Base-by-base conservation (phyloP, 129 eudicot genomes). In the Silybum marianum region DNA sequence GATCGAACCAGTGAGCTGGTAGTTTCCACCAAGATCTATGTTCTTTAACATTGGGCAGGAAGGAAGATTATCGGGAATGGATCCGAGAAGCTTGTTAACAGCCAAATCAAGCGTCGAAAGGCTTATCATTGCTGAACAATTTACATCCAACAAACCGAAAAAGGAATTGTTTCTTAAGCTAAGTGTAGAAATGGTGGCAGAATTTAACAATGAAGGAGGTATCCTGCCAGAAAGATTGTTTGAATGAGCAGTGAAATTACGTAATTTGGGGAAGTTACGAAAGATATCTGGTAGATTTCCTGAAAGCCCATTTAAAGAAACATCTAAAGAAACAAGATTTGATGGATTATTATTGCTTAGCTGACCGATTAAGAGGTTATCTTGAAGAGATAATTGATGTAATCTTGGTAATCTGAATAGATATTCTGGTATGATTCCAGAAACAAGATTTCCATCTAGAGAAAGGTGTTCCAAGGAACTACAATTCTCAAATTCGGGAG, bases 261-360 rank as follows among this genome's bases (percentile, higher is more conserved):
- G 39, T 69, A 92, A 82, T 46, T 78, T 51, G 7, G 84, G 85
- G 7, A 90, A 85, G 0, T 69, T 74, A 75, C 82, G 71, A 58
- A 92, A 92, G 63, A 87, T 84, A 84, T 92, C 86, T 7, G 97
- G 97, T 32, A 92, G 34, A 63, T 66, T 63, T 6, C 95, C 97
- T 9, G 87, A 89, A 25, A 93, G 81, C 19, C 60, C 65, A 81
- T 93, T 93, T 48, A 75, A 72, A 1, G 95, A 93, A 39, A 93
- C 78, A 81, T 93, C 97, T 70, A 93, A 66, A n/a, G 77, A 78
- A 34, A 79, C 87, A 76, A 92, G 91, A 60, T 84, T 88, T 11
- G 93, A 85, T 58, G 76, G 90, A 76, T 80, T 84, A 69, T 88
- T 72, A 30, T 72, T 78, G 32, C 74, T 86, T 74, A 92, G 81